Evolutionary conservation across 192 early-diverging fungal species (phyloP), one percentile per base, ranked within the genome.

Genomic region (Podila verticillata): DNA sequence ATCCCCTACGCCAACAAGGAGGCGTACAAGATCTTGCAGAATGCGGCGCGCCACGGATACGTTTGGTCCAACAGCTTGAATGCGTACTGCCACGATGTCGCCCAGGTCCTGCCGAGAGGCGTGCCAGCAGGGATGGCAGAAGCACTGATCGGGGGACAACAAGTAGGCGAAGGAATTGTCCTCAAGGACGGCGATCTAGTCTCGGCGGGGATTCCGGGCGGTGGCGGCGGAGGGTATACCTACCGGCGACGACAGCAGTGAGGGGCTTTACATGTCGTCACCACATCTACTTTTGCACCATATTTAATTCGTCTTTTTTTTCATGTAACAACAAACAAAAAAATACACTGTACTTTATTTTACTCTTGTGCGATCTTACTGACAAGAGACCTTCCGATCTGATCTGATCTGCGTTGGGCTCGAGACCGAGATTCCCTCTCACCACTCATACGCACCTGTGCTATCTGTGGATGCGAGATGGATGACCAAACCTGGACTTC

Each of bases 1-100:
- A 77, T 91, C 17, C 92, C 92, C 0, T 93, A 89, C 60, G 87
- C 89, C 10, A 90, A 87, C 57, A 80, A 82, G 47, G 84, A 89
- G 4, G 89, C 92, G 8, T 92, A 89, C 80, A 68, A 57, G 9
- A 84, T 79, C 19, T 60, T 93, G 2, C 67, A 86, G 58, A 72
- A 78, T 19, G 73, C 89, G 24, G 39, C 84, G n/a, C 34, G 70
- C 17, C 81, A 88, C 65, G 72, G 85, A 34, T 89, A 84, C 57
- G 81, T 84, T 0, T 93, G 92, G 92, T 90, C 84, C 17, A 63
- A 68, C 30, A 63, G 73, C 34, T 32, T 82, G 64, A 79, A 72
- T 29, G 84, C 82, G 1, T 85, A 83, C 61, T 73, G 74, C 26
- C 74, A 83, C 66, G 74, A 75, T 63, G 70, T 77, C 1, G 74